These are phyloP conservation scores for Mycena alexandri DNA, from an alignment of 768 basidiomycete genomes.

Conservation along the genomic window DNA sequence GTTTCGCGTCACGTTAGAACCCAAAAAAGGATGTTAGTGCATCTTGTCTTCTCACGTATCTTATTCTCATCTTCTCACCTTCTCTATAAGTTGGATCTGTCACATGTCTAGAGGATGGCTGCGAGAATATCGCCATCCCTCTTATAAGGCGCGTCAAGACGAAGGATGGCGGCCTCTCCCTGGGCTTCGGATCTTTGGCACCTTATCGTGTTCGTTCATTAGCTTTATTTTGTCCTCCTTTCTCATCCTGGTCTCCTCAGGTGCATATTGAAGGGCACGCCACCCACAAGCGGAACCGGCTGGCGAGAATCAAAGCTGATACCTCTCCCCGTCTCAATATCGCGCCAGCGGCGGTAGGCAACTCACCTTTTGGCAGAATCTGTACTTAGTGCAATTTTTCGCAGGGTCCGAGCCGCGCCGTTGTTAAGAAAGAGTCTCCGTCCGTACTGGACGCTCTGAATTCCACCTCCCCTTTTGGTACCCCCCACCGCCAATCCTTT, in stretches of 20 bases:
- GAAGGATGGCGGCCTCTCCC: constrained; percentile 55
- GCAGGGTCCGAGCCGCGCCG: constrained; percentile 4
- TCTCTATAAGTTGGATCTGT: constrained; percentile 54
- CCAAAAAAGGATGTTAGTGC: constrained; percentile 33
- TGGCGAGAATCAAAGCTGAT: constrained; percentile 25
- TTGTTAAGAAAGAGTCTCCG: constrained; percentile 16
- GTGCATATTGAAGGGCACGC: constrained; percentile 46
- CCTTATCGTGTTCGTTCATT: constrained; percentile 57
- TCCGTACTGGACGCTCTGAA: constrained; percentile 16
- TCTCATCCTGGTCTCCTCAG: constrained; percentile 38
- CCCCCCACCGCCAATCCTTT: constrained; percentile 6
- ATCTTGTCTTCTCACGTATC: constrained; percentile 17
- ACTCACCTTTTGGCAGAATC: background rate
- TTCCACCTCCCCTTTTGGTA: constrained; percentile 11
- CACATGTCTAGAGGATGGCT: constrained; percentile 63
- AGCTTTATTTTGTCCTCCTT: background rate
- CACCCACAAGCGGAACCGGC: constrained; percentile 38
- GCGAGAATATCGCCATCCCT: constrained; percentile 48
- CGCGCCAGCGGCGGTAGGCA: constrained; percentile 3
- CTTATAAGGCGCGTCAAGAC: constrained; percentile 47
- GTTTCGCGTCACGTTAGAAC: constrained; percentile 19
- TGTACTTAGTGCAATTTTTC: background rate
- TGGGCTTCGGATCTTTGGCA: constrained; percentile 62
- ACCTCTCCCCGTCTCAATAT: background rate
- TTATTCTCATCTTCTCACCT: background rate